Percentiles rank a stretch among this genome's conserved stretches.
These are phyloP conservation scores for Colletotrichum theobromicola DNA, from an alignment of 2,329 filamentous ascomycete genomes.

Conservation along the genomic window DNA sequence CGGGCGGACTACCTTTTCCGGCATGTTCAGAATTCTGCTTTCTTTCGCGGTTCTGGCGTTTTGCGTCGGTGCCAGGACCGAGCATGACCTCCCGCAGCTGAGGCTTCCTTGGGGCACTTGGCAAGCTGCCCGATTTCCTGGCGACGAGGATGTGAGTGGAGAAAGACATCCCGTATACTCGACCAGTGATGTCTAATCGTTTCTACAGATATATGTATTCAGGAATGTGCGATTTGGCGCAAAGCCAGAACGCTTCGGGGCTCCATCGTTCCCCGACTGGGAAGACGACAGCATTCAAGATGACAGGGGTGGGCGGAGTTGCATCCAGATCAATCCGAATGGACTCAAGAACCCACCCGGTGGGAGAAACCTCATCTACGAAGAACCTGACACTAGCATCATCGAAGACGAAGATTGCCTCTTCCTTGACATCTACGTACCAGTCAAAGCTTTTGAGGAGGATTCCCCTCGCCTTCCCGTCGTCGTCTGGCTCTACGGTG, in stretches of 20 bases:
- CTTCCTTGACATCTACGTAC: conserved; percentile 55
- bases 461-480: conserved; percentile 45
- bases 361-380: not conserved
- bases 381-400: not conserved
- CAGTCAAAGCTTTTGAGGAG: conserved; percentile 42
- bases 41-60: not conserved
- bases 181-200: too few relatives aligned
- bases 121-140: not conserved
- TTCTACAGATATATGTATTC: not conserved
- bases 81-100: not conserved
- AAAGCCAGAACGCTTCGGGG: not conserved
- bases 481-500: conserved; percentile 51
- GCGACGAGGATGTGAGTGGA: not conserved
- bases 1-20: not conserved
- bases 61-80: not conserved
- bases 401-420: conserved; percentile 48
- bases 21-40: not conserved
- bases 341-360: not conserved
- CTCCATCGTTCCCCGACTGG: not conserved
- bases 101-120: not conserved
- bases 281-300: not conserved
- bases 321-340: not conserved
- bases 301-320: not conserved
- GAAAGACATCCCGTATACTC: not conserved
- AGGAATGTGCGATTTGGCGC: not conserved